Evolutionary conservation across 768 basidiomycete species (phyloP).

Genomic region (Mycena vulgaris): DNA sequence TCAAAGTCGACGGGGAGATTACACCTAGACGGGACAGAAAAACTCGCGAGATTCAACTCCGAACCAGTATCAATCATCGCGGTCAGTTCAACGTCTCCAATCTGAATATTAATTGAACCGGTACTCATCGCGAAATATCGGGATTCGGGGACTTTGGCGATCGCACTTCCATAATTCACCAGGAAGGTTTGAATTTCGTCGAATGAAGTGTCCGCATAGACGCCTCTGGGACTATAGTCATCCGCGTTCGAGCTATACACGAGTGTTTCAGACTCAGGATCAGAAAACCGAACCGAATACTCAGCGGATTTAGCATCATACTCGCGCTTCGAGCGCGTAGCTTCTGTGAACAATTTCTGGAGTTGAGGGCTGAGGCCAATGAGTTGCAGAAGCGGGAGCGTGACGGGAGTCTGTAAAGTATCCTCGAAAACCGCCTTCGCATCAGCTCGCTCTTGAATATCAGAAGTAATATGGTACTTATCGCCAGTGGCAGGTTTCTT

Average conservation of each 20-base stretch:
- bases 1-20: slow-evolving; percentile 22
- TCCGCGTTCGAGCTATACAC: neutral
- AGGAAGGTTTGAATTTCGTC: neutral
- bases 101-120: neutral
- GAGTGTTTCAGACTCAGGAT: neutral
- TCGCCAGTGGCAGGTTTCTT: slow-evolving; percentile 17
- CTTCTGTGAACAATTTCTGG: slow-evolving; percentile 21
- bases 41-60: slow-evolving; percentile 7
- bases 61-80: slow-evolving; percentile 13
- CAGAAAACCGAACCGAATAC: neutral
- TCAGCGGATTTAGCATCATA: slow-evolving; percentile 21
- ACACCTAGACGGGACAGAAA: neutral
- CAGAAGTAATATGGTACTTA: slow-evolving; percentile 26
- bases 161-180: slow-evolving; percentile 1
- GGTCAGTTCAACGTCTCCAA: neutral
- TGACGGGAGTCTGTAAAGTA: neutral
- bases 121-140: slow-evolving; percentile 16
- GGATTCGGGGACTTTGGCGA: neutral
- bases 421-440: neutral
- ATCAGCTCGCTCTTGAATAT: slow-evolving; percentile 25
- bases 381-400: slow-evolving; percentile 11
- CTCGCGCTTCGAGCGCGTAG: slow-evolving; percentile 15
- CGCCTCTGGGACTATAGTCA: neutral
- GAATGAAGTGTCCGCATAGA: neutral
- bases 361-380: slow-evolving; percentile 15